Base-by-base conservation (phyloP, 192 early-diverging fungal species). In the Chytriomyces sp. region DNA sequence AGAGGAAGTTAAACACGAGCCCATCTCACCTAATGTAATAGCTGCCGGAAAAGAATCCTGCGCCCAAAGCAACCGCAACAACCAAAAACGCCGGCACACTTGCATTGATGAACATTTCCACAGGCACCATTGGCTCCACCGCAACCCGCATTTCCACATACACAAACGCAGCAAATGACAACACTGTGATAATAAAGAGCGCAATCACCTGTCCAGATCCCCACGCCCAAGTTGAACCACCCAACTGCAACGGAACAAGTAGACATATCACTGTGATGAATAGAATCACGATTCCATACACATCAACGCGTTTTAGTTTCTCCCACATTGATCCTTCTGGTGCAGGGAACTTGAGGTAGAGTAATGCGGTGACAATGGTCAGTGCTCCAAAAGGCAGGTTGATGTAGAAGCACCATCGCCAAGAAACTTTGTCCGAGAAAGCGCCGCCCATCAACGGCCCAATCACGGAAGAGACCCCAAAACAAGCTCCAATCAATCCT, bases 331-430 rank as follows among this genome's bases (percentile, higher is more conserved):
- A 81, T 9, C 91, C 91, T 0, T 78, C 65, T 7, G 88, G 84
- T 5, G 74, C 78, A 6, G 90, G 92, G 82, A 90, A 84, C 44
- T 84, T 86, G 76, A 93, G 86, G 66, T 83, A 86, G 50, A 91
- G 71, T 45, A 86, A 24, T 43, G 90, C 87, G 9, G 91, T 75
- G 1, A 82, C 76, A 57, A 91, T 57, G 1, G 92, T 89, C n/a
- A 92, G 50, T 3, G 83, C 83, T 10, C 95, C 94, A 72, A 95
- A 80, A 43, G 96, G 96, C 11, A 97, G 72, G 64, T 96, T 97
- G 77, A 94, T 89, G 85, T 86, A 95, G 83, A 95, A 95, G 61
- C 89, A 89, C 80, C 88, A 90, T 2, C 77, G 62, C 20, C 86
- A 86, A 72, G 65, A 60, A 20, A 76, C 46, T 13, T 59, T 77